Conservation (phyloP, 2,329 filamentous ascomycete genomes). For the Teratosphaeria zuluensis region DNA sequence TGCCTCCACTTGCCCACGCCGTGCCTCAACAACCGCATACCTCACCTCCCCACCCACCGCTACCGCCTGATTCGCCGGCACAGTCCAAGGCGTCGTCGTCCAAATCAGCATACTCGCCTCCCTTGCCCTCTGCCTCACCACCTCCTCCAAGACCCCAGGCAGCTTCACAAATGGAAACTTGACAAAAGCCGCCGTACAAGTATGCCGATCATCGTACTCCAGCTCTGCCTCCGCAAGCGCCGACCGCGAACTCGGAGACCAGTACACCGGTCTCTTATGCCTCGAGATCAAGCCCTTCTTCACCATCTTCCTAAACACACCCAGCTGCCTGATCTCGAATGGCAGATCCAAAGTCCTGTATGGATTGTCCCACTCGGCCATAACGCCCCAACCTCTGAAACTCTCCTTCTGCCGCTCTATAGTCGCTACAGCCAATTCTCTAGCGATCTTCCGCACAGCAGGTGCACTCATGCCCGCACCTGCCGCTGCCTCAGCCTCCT, state of each 20-base stretch:
- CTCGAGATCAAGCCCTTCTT: constrained; percentile 62
- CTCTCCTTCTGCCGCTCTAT: constrained; percentile 62
- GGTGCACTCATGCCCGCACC: constrained; percentile 29
- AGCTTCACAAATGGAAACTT: constrained; percentile 57
- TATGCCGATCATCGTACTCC: constrained; percentile 68
- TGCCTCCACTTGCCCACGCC: neutral
- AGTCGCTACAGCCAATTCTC: constrained; percentile 57
- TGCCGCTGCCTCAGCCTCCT: constrained; percentile 19
- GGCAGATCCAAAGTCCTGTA: constrained; percentile 71
- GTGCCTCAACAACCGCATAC: constrained; percentile 8
- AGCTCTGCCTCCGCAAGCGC: constrained; percentile 77
- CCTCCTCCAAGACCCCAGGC: constrained; percentile 31
- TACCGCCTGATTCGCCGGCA: constrained; percentile 86
- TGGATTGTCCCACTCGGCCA: constrained; percentile 67
- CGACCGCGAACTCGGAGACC: constrained; percentile 69
- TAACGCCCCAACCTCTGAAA: constrained; percentile 65
- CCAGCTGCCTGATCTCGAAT: constrained; percentile 66
- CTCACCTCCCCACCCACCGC: constrained; percentile 43
- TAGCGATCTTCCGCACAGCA: constrained; percentile 55
- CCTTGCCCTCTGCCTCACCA: constrained; percentile 32
- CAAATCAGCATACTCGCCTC: constrained; percentile 77
- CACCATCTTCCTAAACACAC: constrained; percentile 67
- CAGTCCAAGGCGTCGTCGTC: constrained; percentile 97
- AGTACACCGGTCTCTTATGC: constrained; percentile 74
- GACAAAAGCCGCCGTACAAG: constrained; percentile 66